Conservation (phyloP, 208 protist species). For the Tetramitus jugosus region DNA sequence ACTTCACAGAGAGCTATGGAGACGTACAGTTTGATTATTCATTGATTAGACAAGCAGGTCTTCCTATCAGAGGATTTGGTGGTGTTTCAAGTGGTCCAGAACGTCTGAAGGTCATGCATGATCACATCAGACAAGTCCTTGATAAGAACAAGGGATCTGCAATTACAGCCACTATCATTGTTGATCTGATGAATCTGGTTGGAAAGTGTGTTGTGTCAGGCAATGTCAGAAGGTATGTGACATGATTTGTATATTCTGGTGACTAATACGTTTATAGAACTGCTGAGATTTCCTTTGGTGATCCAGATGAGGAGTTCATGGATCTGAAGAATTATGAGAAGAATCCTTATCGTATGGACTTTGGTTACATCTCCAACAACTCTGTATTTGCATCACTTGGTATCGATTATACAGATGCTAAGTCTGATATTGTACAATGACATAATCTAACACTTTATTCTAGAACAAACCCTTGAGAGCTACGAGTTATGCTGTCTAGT, state of each 20-base stretch:
- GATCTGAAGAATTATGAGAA: constrained; percentile 65
- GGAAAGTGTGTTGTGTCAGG: constrained; percentile 62
- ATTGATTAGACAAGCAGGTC: constrained; percentile 44
- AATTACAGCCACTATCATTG: constrained; percentile 48
- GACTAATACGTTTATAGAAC: no score
- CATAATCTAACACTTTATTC: no score
- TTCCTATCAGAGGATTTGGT: constrained; percentile 39
- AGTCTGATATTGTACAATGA: constrained; percentile 42
- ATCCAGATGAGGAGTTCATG: constrained; percentile 50
- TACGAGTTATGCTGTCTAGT: constrained; percentile 69
- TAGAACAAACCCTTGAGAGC: constrained; percentile 67
- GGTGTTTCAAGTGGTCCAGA: constrained; percentile 43
- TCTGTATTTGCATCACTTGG: constrained; percentile 52
- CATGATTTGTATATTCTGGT: no score
- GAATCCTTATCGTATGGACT: constrained; percentile 47
- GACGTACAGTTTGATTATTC: constrained; percentile 52
- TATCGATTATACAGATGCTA: no score
- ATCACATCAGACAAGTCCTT: constrained; percentile 25
- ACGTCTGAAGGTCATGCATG: constrained; percentile 45
- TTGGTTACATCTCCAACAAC: constrained; percentile 66
- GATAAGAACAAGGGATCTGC: constrained; percentile 38
- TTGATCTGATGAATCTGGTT: constrained; percentile 71
- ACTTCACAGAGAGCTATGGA: constrained; percentile 39
- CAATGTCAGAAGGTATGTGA: no score
- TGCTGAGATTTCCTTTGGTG: constrained; percentile 65